phyloP scores from a whole-genome alignment of 495 filamentous ascomycete genomes.

The Oleoguttula mirabilis region DNA sequence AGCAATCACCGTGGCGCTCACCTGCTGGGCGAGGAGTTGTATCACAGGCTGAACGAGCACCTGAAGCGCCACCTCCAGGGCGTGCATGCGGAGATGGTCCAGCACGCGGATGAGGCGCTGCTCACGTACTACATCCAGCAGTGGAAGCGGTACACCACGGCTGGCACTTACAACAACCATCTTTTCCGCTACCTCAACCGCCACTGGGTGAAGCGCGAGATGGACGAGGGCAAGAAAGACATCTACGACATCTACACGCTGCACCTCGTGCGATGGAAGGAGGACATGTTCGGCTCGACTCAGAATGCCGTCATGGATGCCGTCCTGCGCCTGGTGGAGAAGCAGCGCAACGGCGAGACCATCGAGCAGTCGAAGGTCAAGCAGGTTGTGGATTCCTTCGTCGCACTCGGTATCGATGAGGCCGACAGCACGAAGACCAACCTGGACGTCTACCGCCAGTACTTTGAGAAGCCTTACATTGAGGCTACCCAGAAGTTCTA shows the following conservation, averaged over 20 bases:
- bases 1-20: slow-evolving; percentile 72
- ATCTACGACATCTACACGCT: slow-evolving; percentile 97
- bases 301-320: slow-evolving; percentile 86
- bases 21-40: slow-evolving; percentile 89
- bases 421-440: slow-evolving; percentile 86
- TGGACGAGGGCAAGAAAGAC: slow-evolving; percentile 98
- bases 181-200: slow-evolving; percentile 93
- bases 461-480: slow-evolving; percentile 90
- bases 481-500: slow-evolving; percentile 76
- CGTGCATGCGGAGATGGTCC: slow-evolving; percentile 55
- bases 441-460: slow-evolving; percentile 80
- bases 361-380: slow-evolving; percentile 97
- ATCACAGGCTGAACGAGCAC: slow-evolving; percentile 77
- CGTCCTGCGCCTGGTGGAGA: slow-evolving; percentile 90
- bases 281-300: slow-evolving; percentile 74
- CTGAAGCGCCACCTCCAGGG: slow-evolving; percentile 59
- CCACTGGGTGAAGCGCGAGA: slow-evolving; percentile 98
- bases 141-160: slow-evolving; percentile 90
- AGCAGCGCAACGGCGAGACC: slow-evolving; percentile 93
- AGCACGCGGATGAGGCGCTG: slow-evolving; percentile 79
- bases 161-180: slow-evolving; percentile 93
- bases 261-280: slow-evolving; percentile 88
- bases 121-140: slow-evolving; percentile 92
- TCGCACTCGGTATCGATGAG: slow-evolving; percentile 89
- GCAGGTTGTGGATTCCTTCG: slow-evolving; percentile 92